Evolutionary conservation across 306 rosid species (phyloP), one percentile per base, ranked within the genome.

Genomic region (Urtica urens): DNA sequence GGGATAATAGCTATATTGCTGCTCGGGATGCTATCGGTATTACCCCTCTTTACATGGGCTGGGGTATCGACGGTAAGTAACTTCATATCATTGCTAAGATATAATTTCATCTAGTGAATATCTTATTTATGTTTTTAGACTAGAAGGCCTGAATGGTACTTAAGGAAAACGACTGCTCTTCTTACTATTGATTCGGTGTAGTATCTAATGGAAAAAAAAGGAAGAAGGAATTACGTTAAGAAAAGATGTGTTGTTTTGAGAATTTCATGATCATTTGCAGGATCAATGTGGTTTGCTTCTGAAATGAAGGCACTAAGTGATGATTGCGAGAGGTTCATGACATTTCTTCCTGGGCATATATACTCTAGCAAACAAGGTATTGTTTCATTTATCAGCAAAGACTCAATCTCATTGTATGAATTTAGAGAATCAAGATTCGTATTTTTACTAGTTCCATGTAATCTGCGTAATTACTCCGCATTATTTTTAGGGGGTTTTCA

Each of bases 241-340:
- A 23, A 27, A 25, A 10, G 27, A 23, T 23, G n/a, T 10, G 22
- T 14, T 11, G n/a, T 53, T 40, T 39, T n/a, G 40, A 44, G 44
- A 46, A 27, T 53, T 48, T 51, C 23, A 53, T 60, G 35, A 48
- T 64, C 53, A 17, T 71, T 59, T 55, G 43, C 79, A 90, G 99
- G 99, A 57, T 92, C 96, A 49, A 69, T 74, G 23, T 92, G 99
- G 96, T 92, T 92, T 73, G 87, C 96, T 35, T 92, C 99, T 57
- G 94, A 92, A 73, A 92, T 92, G 99, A 92, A 92, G 70, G 99
- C 96, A 62, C 44, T 92, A 49, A 78, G 90, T 63, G 99, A 92
- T 54, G 99, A 92, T 63, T 92, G 99, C 61, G 96, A 90, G 67
- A 79, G 93, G 63, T 90, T 90, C 49, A 59, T 75, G 55, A 72